These are phyloP conservation scores for Crucihimalaya himalaica DNA, from an alignment of 345 rosid species.

Conservation along the genomic window DNA sequence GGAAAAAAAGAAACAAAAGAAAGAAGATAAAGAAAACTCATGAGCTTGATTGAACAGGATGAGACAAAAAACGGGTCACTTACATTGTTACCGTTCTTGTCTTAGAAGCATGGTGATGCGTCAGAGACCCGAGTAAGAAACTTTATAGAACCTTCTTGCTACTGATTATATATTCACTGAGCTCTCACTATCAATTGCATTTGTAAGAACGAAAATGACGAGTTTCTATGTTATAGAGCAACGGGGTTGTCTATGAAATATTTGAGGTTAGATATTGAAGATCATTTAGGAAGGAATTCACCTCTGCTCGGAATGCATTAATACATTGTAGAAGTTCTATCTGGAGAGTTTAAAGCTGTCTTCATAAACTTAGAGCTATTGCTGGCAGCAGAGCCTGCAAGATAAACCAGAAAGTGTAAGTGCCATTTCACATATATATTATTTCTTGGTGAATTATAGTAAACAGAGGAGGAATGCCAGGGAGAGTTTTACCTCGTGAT, in stretches of 20 bases:
- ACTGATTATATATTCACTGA: conserved; percentile 28
- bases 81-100: too few relatives aligned
- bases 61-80: too few relatives aligned
- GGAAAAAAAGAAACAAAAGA: too few relatives aligned
- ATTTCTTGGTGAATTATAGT: neutral
- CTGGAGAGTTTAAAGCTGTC: conserved; percentile 36
- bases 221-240: neutral
- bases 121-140: too few relatives aligned
- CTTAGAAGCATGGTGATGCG: too few relatives aligned
- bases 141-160: too few relatives aligned
- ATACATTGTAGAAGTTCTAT: conserved; percentile 40
- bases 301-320: conserved; percentile 43
- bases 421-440: neutral
- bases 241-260: neutral
- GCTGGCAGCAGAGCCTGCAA: conserved; percentile 40
- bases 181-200: conserved; percentile 37
- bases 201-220: conserved; percentile 14
- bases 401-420: neutral
- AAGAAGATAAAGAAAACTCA: too few relatives aligned
- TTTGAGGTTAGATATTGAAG: neutral
- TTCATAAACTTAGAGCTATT: conserved; percentile 31
- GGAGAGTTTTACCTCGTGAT: conserved; percentile 30
- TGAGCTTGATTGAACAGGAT: too few relatives aligned
- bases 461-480: neutral
- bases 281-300: neutral